Conservation (phyloP, 371 early-diverging fungal genomes). For the Entomophthora muscae region DNA sequence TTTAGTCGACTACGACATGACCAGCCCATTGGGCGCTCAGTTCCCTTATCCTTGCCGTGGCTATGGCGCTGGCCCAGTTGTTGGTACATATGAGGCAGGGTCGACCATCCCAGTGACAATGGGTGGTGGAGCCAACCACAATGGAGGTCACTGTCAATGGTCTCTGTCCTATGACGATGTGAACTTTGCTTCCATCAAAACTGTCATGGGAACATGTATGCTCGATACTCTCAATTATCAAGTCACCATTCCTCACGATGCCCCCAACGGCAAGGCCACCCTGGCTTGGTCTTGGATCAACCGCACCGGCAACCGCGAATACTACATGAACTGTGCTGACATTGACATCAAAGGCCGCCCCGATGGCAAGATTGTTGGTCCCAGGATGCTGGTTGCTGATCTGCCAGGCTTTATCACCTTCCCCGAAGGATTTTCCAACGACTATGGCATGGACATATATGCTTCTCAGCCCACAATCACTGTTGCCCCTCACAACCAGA, state of each 20-base stretch:
- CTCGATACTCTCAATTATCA: not conserved
- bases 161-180: slow-evolving; percentile 2
- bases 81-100: slow-evolving; percentile 16
- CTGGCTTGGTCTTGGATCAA: slow-evolving; percentile 19
- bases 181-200: not conserved
- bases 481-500: not conserved
- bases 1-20: not conserved
- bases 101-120: slow-evolving; percentile 13
- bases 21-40: not conserved
- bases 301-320: slow-evolving; percentile 39
- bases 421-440: not conserved
- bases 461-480: not conserved
- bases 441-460: not conserved
- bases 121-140: slow-evolving; percentile 9
- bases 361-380: slow-evolving; percentile 22
- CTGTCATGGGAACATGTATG: slow-evolving; percentile 2
- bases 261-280: not conserved
- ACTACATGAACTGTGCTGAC: slow-evolving; percentile 50
- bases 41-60: slow-evolving; percentile 13
- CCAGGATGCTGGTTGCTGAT: slow-evolving; percentile 23
- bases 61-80: slow-evolving; percentile 6
- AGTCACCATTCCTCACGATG: not conserved
- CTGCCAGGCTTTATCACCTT: slow-evolving; percentile 6
- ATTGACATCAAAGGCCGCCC: slow-evolving; percentile 19
- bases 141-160: slow-evolving; percentile 8